A percentile compares a stretch with the other conserved stretches of the same genome.
Conservation (phyloP, 179 eudicot species). For the Corrigiola litoralis region DNA sequence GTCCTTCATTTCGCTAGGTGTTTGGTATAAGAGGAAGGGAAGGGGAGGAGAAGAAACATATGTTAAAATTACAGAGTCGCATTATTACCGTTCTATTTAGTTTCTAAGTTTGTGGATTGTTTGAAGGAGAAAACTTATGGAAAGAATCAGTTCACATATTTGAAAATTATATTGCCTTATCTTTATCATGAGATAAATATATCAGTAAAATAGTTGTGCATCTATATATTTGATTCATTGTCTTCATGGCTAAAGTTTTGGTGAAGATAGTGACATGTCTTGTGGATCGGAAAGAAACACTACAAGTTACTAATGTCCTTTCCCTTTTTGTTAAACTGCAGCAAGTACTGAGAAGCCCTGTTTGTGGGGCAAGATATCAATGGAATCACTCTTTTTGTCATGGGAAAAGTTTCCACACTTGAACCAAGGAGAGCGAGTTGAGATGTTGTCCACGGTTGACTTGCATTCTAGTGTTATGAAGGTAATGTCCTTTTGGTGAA, state of each 20-base stretch:
- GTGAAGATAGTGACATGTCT: no score
- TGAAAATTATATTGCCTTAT: not conserved
- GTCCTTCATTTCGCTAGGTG: not conserved
- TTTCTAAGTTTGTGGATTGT: no score
- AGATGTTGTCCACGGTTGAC: constrained; percentile 65
- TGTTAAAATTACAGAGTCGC: no score
- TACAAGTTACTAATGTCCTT: no score
- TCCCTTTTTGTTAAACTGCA: constrained; percentile 24
- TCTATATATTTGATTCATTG: not conserved
- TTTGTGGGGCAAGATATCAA: constrained; percentile 70
- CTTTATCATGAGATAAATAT: no score
- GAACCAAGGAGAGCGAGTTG: constrained; percentile 60
- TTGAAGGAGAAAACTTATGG: no score
- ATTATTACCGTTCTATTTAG: no score
- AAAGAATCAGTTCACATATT: not conserved
- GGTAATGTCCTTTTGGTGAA: constrained; percentile 36
- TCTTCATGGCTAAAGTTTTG: no score
- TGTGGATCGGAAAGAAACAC: not conserved
- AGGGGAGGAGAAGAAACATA: no score
- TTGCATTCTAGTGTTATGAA: constrained; percentile 61
- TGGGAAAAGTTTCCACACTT: constrained; percentile 76
- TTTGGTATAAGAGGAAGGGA: not conserved
- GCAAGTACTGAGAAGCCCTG: constrained; percentile 60
- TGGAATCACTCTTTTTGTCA: constrained; percentile 64
- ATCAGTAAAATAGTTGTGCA: no score